These are phyloP conservation scores for Agrocybe praecox DNA, from an alignment of 768 basidiomycete species.

Conservation along the genomic window DNA sequence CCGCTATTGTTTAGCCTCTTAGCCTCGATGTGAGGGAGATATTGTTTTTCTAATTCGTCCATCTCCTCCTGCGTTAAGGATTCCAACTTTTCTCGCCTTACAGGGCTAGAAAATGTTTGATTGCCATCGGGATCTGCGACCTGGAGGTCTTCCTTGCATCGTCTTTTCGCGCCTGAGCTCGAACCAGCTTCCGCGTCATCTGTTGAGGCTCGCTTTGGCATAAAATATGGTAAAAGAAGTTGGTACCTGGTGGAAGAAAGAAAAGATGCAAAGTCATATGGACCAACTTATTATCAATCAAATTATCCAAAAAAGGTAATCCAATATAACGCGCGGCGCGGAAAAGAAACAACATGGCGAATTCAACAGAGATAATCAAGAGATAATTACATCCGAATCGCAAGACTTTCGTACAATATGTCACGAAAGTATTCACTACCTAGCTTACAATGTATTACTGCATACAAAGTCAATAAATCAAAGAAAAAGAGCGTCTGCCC, in stretches of 20 bases:
- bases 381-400: neutral
- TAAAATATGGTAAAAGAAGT: neutral
- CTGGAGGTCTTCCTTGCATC: neutral
- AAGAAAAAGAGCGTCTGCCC: neutral
- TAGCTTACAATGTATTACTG: neutral
- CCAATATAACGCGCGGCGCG: neutral
- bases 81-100: neutral
- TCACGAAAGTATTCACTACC: slow-evolving; percentile 8
- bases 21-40: neutral
- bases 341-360: neutral
- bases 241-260: neutral
- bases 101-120: neutral
- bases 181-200: neutral
- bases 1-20: neutral
- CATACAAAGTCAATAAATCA: neutral
- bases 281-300: neutral
- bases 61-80: neutral
- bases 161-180: neutral
- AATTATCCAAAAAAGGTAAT: neutral
- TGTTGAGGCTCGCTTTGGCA: neutral
- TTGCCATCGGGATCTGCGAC: neutral
- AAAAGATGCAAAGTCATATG: neutral
- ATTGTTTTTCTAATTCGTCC: neutral
- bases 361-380: neutral
- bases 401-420: neutral